Percentiles rank a stretch among this genome's conserved stretches.
Conservation (phyloP, 164 flowering plant species). For the Kingdonia uniflora region DNA sequence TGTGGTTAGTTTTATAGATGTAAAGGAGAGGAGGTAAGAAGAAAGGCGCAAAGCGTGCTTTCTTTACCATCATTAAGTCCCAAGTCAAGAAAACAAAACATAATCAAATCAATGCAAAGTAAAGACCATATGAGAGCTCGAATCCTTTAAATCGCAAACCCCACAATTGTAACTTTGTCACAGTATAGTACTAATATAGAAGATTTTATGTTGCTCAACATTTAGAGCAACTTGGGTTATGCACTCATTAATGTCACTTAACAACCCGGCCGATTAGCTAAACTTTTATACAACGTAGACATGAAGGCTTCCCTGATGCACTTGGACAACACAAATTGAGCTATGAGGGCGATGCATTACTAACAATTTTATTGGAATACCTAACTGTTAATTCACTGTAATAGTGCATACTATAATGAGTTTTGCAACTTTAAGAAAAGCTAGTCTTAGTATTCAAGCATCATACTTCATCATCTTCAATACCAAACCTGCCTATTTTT, state of each 20-base stretch:
- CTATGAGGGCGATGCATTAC: too few relatives aligned
- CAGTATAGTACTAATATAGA: background rate
- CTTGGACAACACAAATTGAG: too few relatives aligned
- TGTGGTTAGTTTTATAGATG: too few relatives aligned
- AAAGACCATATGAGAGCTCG: background rate
- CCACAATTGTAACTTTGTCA: slow-evolving; percentile 10
- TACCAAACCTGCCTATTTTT: background rate
- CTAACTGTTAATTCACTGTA: too few relatives aligned
- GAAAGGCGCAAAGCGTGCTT: slow-evolving; percentile 30
- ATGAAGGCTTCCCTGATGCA: too few relatives aligned
- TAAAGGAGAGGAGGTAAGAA: background rate
- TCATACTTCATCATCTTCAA: too few relatives aligned
- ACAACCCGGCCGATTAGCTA: background rate
- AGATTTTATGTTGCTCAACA: background rate
- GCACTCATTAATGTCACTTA: background rate
- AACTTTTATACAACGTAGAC: background rate
- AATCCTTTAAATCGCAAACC: slow-evolving; percentile 2
- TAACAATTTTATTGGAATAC: too few relatives aligned
- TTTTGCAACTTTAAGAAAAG: too few relatives aligned
- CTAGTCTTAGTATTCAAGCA: too few relatives aligned
- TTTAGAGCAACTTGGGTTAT: background rate
- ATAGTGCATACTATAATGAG: too few relatives aligned
- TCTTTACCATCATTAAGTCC: slow-evolving; percentile 29
- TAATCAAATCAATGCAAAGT: slow-evolving; percentile 24
- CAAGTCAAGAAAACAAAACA: slow-evolving; percentile 11